A percentile compares a stretch with the other conserved stretches of the same genome.
phyloP scores from a whole-genome alignment of 345 rosid species.

The Lepidium sativum region DNA sequence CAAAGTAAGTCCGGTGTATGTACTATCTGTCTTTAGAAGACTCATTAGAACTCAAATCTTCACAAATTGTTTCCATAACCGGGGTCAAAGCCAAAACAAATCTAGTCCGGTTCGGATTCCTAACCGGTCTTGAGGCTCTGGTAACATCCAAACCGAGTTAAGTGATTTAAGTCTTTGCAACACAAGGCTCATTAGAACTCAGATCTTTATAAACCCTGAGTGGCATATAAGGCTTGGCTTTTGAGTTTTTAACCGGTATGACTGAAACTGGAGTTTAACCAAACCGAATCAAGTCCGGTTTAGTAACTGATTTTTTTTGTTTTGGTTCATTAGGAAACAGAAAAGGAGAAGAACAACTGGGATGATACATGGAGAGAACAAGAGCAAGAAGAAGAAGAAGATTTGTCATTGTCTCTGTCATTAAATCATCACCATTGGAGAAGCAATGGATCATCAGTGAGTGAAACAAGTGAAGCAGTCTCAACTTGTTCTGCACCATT shows the following conservation, averaged over 20 bases:
- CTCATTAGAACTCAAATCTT: not conserved
- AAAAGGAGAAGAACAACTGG: constrained; percentile 16
- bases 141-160: too few relatives aligned
- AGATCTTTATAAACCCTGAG: not conserved
- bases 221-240: not conserved
- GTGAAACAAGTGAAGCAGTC: constrained; percentile 67
- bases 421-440: constrained; percentile 36
- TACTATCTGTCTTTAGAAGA: not conserved
- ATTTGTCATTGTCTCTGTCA: constrained; percentile 50
- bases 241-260: not conserved
- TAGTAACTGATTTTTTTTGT: not conserved
- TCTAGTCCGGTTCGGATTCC: too few relatives aligned
- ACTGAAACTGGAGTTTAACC: not conserved
- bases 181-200: not conserved
- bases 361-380: constrained; percentile 8
- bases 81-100: too few relatives aligned
- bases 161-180: too few relatives aligned
- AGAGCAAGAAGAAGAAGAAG: constrained; percentile 15
- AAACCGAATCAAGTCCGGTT: not conserved
- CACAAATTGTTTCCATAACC: not conserved
- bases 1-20: not conserved
- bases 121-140: too few relatives aligned
- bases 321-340: constrained; percentile 23
- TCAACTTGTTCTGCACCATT: constrained; percentile 39
- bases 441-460: constrained; percentile 42